phyloP scores from a whole-genome alignment of 2,329 filamentous ascomycete species.

The Claviceps sp. region DNA sequence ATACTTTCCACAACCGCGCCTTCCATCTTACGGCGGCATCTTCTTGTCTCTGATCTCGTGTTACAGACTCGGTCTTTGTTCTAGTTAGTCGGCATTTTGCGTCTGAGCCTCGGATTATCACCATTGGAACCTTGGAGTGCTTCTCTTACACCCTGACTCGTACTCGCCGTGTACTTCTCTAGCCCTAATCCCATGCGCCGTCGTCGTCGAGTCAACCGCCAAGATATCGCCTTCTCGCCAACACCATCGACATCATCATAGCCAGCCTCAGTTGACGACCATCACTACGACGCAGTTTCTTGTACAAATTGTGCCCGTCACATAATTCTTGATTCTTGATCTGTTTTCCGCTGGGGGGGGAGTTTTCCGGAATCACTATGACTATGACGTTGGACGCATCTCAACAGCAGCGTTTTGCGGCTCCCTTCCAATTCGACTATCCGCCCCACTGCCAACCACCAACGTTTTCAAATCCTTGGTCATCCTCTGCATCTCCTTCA shows the following conservation, averaged over 20 bases:
- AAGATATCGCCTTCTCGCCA: not conserved
- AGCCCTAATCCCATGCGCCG: not conserved
- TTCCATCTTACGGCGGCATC: conserved; percentile 20
- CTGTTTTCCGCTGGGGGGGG: not conserved
- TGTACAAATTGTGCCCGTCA: not conserved
- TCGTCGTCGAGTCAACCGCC: not conserved
- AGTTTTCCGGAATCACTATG: conserved; percentile 42
- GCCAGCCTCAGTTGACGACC: not conserved
- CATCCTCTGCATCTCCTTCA: conserved; percentile 37
- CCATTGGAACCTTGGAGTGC: not conserved
- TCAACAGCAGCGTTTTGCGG: conserved; percentile 60
- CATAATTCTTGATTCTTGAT: not conserved
- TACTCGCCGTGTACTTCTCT: not conserved
- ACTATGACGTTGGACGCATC: conserved; percentile 91
- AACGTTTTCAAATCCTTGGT: conserved; percentile 91
- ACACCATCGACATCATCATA: not conserved
- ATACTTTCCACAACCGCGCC: conserved; percentile 16
- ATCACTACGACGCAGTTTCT: not conserved
- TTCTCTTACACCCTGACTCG: conserved; percentile 7
- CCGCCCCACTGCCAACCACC: conserved; percentile 34
- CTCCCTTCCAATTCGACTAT: conserved; percentile 68
- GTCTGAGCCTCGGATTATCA: conserved; percentile 36
- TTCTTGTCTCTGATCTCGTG: conserved; percentile 27
- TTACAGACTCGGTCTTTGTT: conserved; percentile 32
- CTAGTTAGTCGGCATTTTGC: conserved; percentile 31